Evolutionary conservation across 2,329 filamentous ascomycete species (phyloP), one percentile per base, ranked within the genome.

Genomic region (Pyrenochaeta sp.): DNA sequence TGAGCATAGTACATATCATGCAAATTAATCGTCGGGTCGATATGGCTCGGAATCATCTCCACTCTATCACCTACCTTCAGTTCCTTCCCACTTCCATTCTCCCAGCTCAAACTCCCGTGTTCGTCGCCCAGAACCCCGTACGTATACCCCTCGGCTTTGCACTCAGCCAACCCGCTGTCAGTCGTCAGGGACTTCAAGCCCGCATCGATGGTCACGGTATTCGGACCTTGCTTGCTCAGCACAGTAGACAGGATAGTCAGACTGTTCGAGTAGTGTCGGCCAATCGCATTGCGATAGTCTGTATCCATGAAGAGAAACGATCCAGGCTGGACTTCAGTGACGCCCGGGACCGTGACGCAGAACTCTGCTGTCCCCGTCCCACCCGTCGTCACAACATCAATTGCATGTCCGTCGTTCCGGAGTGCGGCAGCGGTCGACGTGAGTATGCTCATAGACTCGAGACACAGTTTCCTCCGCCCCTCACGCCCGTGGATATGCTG

Each of bases 231-330:
- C 44, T 72, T 69, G 63, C 76, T 79, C 13, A 81, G 47, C 0
- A 80, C 77, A 0, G 78, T 80, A 0, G 77, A 70, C 14, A 80
- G 50, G 6, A 81, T 71, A 0, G 76, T 77, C 18, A 81, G 48
- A 32, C 76, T 80, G 50, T 81, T 76, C 0, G 69, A 67, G 55
- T 77, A 82, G 41, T 74, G 73, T 0, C 68, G 63, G 1, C 79
- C 79, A 0, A 81, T 69, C 0, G 79, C 79, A 37, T 78, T 77
- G 3, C 78, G 73, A 51, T 82, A 82, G 53, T 82, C 79, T 2
- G 78, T 79, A 43, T 82, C 79, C 79, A 82, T 82, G 57, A 82
- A 81, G 41, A 82, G 73, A 45, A 82, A 82, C 0, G 76, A 79
- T 0, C 79, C 79, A 0, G 79, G 79, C 53, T 82, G 79, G 2